Percentiles rank a stretch among this genome's conserved stretches.
Conservation (phyloP, 495 filamentous ascomycete species). For the Parathielavia hyrcaniae region DNA sequence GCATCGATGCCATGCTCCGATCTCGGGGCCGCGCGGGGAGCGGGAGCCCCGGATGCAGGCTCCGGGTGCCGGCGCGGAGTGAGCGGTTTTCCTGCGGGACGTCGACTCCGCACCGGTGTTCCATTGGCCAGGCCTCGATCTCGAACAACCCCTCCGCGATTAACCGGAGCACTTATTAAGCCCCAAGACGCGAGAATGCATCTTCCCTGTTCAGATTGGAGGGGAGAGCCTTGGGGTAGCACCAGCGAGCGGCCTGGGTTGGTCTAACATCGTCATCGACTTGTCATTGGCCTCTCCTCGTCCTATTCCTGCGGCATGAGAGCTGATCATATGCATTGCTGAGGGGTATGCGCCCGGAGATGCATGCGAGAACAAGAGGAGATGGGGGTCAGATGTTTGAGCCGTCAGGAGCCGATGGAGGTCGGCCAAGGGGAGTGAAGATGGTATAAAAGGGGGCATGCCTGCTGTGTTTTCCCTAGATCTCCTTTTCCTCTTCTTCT, state of each 20-base stretch:
- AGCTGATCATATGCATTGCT: neutral
- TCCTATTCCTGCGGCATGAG: neutral
- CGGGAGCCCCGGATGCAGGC: neutral
- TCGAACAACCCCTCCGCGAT: neutral
- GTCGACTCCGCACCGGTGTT: neutral
- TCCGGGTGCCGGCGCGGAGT: neutral
- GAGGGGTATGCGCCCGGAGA: slow-evolving; percentile 2
- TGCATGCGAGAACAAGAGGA: neutral
- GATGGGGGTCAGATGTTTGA: slow-evolving; percentile 11
- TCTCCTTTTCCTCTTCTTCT: neutral
- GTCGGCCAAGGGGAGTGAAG: too few relatives aligned
- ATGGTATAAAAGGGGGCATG: neutral
- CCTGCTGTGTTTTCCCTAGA: neutral
- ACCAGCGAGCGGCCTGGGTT: neutral
- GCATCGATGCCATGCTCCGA: slow-evolving; percentile 3
- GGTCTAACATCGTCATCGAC: slow-evolving; percentile 10
- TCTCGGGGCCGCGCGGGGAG: slow-evolving; percentile 2
- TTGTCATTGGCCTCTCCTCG: neutral
- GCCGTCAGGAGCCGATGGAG: slow-evolving; percentile 10
- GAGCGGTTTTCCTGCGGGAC: slow-evolving; percentile 2
- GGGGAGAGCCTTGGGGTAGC: neutral
- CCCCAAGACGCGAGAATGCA: neutral
- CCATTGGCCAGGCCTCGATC: slow-evolving; percentile 1
- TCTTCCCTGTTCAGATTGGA: neutral
- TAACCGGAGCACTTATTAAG: neutral